These are phyloP conservation scores for Pythium dissotocum DNA, from an alignment of 352 stramenopile species.

Conservation along the genomic window DNA sequence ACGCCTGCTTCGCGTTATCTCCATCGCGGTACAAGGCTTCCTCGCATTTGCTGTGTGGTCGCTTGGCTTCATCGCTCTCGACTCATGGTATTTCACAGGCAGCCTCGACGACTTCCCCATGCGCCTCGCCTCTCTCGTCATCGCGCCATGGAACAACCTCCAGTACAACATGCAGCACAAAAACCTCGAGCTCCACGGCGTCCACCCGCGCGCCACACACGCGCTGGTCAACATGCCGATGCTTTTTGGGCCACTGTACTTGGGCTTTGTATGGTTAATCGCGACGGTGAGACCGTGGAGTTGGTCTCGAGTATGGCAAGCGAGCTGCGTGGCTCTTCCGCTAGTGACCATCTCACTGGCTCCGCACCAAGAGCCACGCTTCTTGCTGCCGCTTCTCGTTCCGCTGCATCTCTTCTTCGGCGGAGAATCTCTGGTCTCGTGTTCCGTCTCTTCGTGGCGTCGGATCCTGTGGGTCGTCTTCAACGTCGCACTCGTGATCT, in stretches of 20 bases:
- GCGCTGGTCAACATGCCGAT: slow-evolving; percentile 91
- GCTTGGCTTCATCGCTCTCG: slow-evolving; percentile 38
- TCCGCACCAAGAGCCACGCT: slow-evolving; percentile 94
- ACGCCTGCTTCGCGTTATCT: slow-evolving; percentile 32
- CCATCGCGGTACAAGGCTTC: slow-evolving; percentile 46
- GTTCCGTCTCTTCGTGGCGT: slow-evolving; percentile 6
- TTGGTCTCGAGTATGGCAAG: slow-evolving; percentile 28
- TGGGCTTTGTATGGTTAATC: slow-evolving; percentile 49
- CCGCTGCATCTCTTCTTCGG: slow-evolving; percentile 75
- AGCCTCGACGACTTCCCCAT: slow-evolving; percentile 4
- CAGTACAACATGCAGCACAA: slow-evolving; percentile 90
- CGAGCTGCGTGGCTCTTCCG: slow-evolving; percentile 58
- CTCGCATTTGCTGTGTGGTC: slow-evolving; percentile 44
- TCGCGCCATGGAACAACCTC: slow-evolving; percentile 89
- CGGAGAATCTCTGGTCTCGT: neutral
- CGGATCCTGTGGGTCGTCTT: slow-evolving; percentile 47
- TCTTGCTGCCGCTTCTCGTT: slow-evolving; percentile 86
- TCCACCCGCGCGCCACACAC: slow-evolving; percentile 90
- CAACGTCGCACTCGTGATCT: slow-evolving; percentile 51
- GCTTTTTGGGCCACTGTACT: slow-evolving; percentile 88
- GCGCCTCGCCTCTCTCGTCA: slow-evolving; percentile 33
- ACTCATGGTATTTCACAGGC: slow-evolving; percentile 64
- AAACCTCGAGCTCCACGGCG: slow-evolving; percentile 90
- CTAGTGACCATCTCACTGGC: slow-evolving; percentile 85
- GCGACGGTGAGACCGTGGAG: slow-evolving; percentile 17